Evolutionary conservation across 768 basidiomycete genomes (phyloP).

Genomic region (Hygrocybe punicea): DNA sequence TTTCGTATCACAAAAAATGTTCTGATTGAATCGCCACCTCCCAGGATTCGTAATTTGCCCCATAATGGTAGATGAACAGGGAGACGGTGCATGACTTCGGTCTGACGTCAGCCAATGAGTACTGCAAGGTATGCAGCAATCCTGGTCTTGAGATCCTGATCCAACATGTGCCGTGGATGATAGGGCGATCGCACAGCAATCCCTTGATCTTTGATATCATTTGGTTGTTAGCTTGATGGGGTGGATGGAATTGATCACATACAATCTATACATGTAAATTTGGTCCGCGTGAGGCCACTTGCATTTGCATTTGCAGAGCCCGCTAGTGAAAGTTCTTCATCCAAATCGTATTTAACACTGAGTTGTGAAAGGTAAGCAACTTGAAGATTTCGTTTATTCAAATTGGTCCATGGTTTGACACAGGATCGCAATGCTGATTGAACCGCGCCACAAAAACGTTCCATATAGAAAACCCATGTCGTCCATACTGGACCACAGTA

Average conservation of each 20-base stretch:
- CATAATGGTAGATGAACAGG: constrained; percentile 18
- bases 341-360: constrained; percentile 22
- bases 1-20: not conserved
- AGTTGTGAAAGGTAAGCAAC: constrained; percentile 28
- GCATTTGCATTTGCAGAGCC: not conserved
- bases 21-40: constrained; percentile 26
- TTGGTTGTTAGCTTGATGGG: not conserved
- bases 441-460: constrained; percentile 32
- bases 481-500: constrained; percentile 33
- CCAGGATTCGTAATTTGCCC: constrained; percentile 25
- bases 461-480: constrained; percentile 37
- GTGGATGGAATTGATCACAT: not conserved
- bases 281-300: not conserved
- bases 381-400: constrained; percentile 25
- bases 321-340: constrained; percentile 10
- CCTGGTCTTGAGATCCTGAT: constrained; percentile 4
- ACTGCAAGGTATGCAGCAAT: constrained; percentile 18
- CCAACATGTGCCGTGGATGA: constrained; percentile 1
- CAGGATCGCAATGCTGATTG: constrained; percentile 19
- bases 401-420: constrained; percentile 26
- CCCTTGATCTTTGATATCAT: constrained; percentile 12
- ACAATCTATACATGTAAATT: constrained; percentile 6
- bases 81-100: constrained; percentile 4
- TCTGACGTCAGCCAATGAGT: constrained; percentile 5
- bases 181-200: constrained; percentile 15